These are phyloP conservation scores for Multifurca ochricompacta DNA, from an alignment of 768 basidiomycete species.

Conservation along the genomic window DNA sequence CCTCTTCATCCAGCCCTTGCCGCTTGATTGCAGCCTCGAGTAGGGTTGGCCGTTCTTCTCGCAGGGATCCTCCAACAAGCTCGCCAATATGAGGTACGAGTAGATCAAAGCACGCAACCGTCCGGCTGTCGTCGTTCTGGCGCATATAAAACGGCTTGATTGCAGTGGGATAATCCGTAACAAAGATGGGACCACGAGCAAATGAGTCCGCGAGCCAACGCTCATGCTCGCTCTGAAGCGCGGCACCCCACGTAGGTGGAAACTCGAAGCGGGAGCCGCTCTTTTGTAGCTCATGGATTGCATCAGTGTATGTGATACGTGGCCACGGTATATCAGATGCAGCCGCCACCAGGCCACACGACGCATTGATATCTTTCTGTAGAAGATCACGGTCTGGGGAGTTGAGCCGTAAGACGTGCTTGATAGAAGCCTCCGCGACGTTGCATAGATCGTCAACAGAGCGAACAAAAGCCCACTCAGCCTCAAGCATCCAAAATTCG, in stretches of 20 bases:
- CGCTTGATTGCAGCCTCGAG: slow-evolving; percentile 44
- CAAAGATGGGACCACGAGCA: slow-evolving; percentile 73
- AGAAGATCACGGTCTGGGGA: slow-evolving; percentile 31
- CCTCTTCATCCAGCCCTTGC: slow-evolving; percentile 37
- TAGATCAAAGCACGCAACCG: slow-evolving; percentile 94
- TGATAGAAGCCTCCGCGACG: slow-evolving; percentile 50
- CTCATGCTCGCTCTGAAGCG: slow-evolving; percentile 88
- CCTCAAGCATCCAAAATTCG: slow-evolving; percentile 99
- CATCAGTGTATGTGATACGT: slow-evolving; percentile 73
- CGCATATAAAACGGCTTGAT: slow-evolving; percentile 99
- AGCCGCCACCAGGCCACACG: slow-evolving; percentile 33
- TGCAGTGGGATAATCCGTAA: slow-evolving; percentile 76
- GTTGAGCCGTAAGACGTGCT: slow-evolving; percentile 30
- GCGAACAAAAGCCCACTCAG: slow-evolving; percentile 68
- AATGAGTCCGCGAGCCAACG: slow-evolving; percentile 73
- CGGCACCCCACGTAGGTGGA: slow-evolving; percentile 56
- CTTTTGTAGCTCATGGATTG: slow-evolving; percentile 48
- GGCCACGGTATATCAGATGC: slow-evolving; percentile 42
- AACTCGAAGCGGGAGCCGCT: slow-evolving; percentile 42
- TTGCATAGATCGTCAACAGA: slow-evolving; percentile 43
- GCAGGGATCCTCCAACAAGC: slow-evolving; percentile 83
- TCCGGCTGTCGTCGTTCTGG: slow-evolving; percentile 42
- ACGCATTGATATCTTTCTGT: slow-evolving; percentile 35
- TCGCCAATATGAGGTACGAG: slow-evolving; percentile 86
- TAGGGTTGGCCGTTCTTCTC: slow-evolving; percentile 61